A percentile compares a stretch with the other conserved stretches of the same genome.
Conservation (phyloP, 2,329 filamentous ascomycete genomes). For the Zarea fungicola region DNA sequence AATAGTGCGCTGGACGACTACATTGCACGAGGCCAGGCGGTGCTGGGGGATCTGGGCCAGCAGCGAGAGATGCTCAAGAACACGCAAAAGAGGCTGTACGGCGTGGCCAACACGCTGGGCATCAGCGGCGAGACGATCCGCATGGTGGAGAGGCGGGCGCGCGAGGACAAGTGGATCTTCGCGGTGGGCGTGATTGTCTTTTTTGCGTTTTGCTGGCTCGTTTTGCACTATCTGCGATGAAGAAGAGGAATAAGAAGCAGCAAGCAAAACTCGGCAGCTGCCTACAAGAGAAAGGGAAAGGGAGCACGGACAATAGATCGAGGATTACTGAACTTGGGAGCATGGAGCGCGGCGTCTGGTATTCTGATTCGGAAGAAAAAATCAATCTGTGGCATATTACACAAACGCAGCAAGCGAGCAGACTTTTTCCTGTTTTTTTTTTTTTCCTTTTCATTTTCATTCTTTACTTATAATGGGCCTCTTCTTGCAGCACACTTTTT, state of each 20-base stretch:
- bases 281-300: slow-evolving; percentile 11
- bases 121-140: slow-evolving; percentile 94
- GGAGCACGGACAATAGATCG: background rate
- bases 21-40: slow-evolving; percentile 82
- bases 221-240: slow-evolving; percentile 77
- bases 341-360: slow-evolving; percentile 15
- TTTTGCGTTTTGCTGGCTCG: slow-evolving; percentile 86
- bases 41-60: slow-evolving; percentile 80
- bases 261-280: too few relatives aligned
- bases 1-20: slow-evolving; percentile 90
- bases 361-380: background rate
- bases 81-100: slow-evolving; percentile 86
- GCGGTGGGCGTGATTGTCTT: slow-evolving; percentile 81
- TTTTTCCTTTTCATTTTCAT: slow-evolving; percentile 13
- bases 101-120: slow-evolving; percentile 87
- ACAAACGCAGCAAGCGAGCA: background rate
- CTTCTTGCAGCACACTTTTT: background rate
- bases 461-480: background rate
- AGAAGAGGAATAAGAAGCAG: too few relatives aligned
- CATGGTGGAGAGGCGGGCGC: slow-evolving; percentile 87
- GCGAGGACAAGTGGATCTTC: slow-evolving; percentile 98
- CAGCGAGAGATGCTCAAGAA: slow-evolving; percentile 94
- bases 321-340: background rate
- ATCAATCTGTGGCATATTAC: slow-evolving; percentile 10
- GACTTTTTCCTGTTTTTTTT: background rate